phyloP scores from a whole-genome alignment of 768 basidiomycete genomes.

The Coprinopsis strossmayeri region DNA sequence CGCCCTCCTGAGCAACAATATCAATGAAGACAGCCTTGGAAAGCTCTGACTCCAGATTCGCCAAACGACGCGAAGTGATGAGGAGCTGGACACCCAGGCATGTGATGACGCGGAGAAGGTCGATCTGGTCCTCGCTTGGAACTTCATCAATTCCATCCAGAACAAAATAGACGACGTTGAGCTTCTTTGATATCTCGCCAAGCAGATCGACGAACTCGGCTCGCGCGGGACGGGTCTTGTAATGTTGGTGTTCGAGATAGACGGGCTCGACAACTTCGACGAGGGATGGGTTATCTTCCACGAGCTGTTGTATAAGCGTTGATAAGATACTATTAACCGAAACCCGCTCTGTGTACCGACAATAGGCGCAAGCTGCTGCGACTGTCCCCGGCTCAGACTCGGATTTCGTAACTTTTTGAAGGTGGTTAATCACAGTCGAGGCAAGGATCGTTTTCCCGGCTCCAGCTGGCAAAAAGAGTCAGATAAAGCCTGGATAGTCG shows the following conservation, averaged over 20 bases:
- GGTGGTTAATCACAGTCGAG: too few species aligned
- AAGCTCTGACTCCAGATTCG: background rate
- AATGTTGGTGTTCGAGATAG: background rate
- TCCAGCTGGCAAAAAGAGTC: too few species aligned
- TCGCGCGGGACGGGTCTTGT: background rate
- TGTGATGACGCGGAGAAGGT: background rate
- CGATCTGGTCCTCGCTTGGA: background rate
- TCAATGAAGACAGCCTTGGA: background rate
- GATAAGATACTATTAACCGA: background rate
- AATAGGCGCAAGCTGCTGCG: background rate
- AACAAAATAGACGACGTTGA: background rate
- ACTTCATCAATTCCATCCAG: slow-evolving; percentile 6
- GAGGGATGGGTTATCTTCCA: background rate
- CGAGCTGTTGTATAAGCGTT: background rate
- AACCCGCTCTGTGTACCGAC: background rate
- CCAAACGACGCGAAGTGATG: background rate
- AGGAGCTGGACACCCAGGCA: background rate
- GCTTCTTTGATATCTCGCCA: background rate
- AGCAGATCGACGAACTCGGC: background rate
- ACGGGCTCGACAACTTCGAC: background rate
- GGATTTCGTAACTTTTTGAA: too few species aligned
- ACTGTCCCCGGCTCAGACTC: too few species aligned
- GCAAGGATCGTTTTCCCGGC: too few species aligned
- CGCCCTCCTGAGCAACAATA: slow-evolving; percentile 1
- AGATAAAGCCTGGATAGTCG: too few species aligned